A percentile compares a stretch with the other conserved stretches of the same genome.
These are phyloP conservation scores for Petunia secreta DNA, from an alignment of 257 asterid genomes.

Conservation along the genomic window DNA sequence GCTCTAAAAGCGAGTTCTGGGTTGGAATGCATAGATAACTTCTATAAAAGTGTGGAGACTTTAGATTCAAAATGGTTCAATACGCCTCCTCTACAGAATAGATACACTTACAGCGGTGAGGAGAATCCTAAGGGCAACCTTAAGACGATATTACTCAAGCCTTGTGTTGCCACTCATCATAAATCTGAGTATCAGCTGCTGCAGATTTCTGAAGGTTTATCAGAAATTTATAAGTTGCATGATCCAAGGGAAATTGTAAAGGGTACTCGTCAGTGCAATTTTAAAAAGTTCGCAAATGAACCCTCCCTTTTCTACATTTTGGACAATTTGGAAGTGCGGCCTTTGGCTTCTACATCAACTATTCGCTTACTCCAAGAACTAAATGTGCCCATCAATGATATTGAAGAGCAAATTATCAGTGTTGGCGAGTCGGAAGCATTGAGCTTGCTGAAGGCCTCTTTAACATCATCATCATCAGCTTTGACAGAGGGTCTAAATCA, in stretches of 20 bases:
- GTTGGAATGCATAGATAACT: slow-evolving; percentile 27
- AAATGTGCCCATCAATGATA: slow-evolving; percentile 11
- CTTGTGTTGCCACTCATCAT: neutral
- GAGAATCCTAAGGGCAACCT: neutral
- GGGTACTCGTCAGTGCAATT: neutral
- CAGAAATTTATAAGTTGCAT: neutral
- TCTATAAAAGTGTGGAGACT: slow-evolving; percentile 2
- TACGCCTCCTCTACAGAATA: neutral
- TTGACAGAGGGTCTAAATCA: slow-evolving; percentile 22
- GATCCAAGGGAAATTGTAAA: neutral
- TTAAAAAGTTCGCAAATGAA: neutral
- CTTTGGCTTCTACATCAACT: slow-evolving; percentile 17
- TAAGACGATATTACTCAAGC: slow-evolving; percentile 3
- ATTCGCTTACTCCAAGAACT: neutral
- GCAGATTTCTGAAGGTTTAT: neutral
- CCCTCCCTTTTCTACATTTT: slow-evolving; percentile 1
- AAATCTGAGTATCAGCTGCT: slow-evolving; percentile 1
- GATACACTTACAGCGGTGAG: neutral
- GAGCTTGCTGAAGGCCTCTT: slow-evolving; percentile 25
- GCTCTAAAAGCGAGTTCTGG: neutral
- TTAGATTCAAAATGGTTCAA: slow-evolving; percentile 14
- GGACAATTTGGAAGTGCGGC: slow-evolving; percentile 15
- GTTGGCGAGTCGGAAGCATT: slow-evolving; percentile 21
- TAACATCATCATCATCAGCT: slow-evolving; percentile 22
- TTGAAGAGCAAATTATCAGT: slow-evolving; percentile 18